Conservation (phyloP, 2,329 filamentous ascomycete genomes). For the Trichophyton simii region DNA sequence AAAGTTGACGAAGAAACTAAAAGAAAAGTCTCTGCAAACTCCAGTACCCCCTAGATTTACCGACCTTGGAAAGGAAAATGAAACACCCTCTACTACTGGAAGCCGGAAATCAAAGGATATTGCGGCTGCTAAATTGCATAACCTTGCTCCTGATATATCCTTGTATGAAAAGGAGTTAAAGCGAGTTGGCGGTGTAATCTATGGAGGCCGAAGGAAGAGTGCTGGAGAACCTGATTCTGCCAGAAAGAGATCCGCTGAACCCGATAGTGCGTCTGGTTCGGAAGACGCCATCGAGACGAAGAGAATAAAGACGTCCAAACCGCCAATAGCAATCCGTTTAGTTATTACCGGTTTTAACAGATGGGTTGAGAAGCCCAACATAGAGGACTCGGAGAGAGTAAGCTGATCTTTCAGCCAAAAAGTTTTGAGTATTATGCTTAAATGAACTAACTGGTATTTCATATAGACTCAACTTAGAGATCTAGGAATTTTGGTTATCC, state of each 20-base stretch:
- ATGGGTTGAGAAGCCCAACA: slow-evolving; percentile 62
- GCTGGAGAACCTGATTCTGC: slow-evolving; percentile 21
- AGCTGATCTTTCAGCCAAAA: slow-evolving; percentile 23
- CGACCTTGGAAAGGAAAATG: slow-evolving; percentile 64
- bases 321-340: slow-evolving; percentile 59
- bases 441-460: background rate
- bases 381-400: slow-evolving; percentile 71
- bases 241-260: slow-evolving; percentile 34
- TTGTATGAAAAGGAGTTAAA: slow-evolving; percentile 91
- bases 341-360: slow-evolving; percentile 72
- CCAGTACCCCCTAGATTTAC: slow-evolving; percentile 41
- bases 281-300: slow-evolving; percentile 45
- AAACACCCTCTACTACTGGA: slow-evolving; percentile 62
- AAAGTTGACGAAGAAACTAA: slow-evolving; percentile 17
- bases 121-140: slow-evolving; percentile 63
- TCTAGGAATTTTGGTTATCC: slow-evolving; percentile 67
- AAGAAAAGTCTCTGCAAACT: slow-evolving; percentile 35
- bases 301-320: slow-evolving; percentile 48
- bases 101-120: slow-evolving; percentile 81
- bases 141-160: slow-evolving; percentile 69
- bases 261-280: slow-evolving; percentile 36
- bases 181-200: slow-evolving; percentile 54
- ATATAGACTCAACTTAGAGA: slow-evolving; percentile 63
- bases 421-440: slow-evolving; percentile 11
- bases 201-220: slow-evolving; percentile 42